Percentiles rank a stretch among this genome's conserved stretches.
Conservation (phyloP, 2,329 filamentous ascomycete species). For the Pseudogymnoascus sp. region DNA sequence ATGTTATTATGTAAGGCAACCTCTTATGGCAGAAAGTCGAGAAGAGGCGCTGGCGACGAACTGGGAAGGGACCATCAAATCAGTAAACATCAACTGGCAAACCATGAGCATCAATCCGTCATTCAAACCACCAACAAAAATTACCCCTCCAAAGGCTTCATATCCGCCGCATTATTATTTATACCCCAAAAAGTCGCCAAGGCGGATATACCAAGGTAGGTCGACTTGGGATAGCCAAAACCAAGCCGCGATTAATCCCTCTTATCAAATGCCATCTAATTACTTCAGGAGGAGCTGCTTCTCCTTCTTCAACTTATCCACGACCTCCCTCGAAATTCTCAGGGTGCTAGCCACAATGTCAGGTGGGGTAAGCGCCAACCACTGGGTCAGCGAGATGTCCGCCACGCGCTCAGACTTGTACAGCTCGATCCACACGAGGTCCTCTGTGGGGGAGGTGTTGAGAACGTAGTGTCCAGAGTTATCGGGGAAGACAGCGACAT, state of each 20-base stretch:
- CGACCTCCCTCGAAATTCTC: slow-evolving; percentile 49
- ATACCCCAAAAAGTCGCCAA: neutral
- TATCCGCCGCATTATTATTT: neutral
- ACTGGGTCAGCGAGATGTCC: slow-evolving; percentile 59
- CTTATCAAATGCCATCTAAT: slow-evolving; percentile 14
- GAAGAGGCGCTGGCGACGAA: neutral
- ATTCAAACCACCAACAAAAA: neutral
- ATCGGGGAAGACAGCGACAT: slow-evolving; percentile 60
- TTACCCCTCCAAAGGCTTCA: neutral
- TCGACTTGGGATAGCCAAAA: neutral
- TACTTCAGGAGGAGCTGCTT: slow-evolving; percentile 48
- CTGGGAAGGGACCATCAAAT: neutral
- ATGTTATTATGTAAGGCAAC: neutral
- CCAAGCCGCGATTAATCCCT: neutral
- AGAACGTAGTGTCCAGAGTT: slow-evolving; percentile 62
- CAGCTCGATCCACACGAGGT: slow-evolving; percentile 60
- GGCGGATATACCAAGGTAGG: neutral
- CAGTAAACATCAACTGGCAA: neutral
- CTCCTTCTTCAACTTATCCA: slow-evolving; percentile 51
- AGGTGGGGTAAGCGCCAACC: slow-evolving; percentile 58
- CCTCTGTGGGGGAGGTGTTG: slow-evolving; percentile 55
- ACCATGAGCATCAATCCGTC: neutral
- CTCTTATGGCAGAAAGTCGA: neutral
- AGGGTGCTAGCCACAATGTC: slow-evolving; percentile 53
- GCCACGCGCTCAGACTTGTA: slow-evolving; percentile 60